Evolutionary conservation across 768 basidiomycete genomes (phyloP), one percentile per base, ranked within the genome.

Genomic region (Macrolepiota dolichaula): DNA sequence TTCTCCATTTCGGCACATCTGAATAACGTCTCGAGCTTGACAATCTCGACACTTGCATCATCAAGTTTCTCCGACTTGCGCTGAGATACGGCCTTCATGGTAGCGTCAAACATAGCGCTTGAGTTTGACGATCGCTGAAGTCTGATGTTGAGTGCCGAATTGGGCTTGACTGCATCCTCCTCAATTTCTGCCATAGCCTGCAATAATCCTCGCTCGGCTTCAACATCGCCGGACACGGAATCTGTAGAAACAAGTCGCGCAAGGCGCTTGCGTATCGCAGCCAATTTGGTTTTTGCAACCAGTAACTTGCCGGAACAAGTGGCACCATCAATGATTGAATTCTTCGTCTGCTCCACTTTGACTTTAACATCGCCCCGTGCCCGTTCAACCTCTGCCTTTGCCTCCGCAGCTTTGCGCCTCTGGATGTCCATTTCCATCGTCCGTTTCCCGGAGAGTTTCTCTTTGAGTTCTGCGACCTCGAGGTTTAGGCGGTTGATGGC

Each of bases 401-500:
- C 87, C 72, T 92, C 91, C n/a, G 76, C 74, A 68, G 80, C 85
- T 78, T 84, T 88, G 66, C 92, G 82, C 64, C 81, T 81, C 70
- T 79, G 71, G 44, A 87, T 79, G 2, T 89, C 89, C 32, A 73
- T 81, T 71, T 93, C 90, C 13, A 80, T 68, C 50, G 74, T 76
- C 59, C 83, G 76, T 75, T 89, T 89, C 2, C 87, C 91, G 3
- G 89, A 85, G 42, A 97, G 79, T 74, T 91, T 92, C 52, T 86
- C 85, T 74, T 96, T 95, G 65, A 98, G 85, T 68, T 91, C 88
- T 29, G 85, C 83, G 61, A 98, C 89, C 74, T 95, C 89, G 40
- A 80, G 73, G 66, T 94, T 91, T 64, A 96, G 87, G 57, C 92
- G 79, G 69, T 94, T 91, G 68, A 98, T 97, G 55, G 94, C 93